A percentile compares a stretch with the other conserved stretches of the same genome.
phyloP scores from a whole-genome alignment of 345 rosid species.

The Bruguiera parviflora region DNA sequence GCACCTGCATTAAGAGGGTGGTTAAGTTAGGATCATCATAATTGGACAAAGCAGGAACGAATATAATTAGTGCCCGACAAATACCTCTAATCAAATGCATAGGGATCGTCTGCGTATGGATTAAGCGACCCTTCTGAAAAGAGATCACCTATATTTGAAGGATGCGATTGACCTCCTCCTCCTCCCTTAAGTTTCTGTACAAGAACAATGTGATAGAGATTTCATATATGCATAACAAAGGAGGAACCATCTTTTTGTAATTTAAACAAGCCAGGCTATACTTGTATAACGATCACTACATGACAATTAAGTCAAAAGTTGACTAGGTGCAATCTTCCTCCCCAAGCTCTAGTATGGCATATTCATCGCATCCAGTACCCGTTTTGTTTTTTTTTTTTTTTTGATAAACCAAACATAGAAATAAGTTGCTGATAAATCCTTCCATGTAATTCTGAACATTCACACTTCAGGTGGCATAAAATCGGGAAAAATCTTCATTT shows the following conservation, averaged over 20 bases:
- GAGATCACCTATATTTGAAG: slow-evolving; percentile 81
- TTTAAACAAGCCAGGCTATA: not conserved
- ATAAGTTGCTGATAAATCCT: too few relatives aligned
- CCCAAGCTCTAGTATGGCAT: not conserved
- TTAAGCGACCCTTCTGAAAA: slow-evolving; percentile 89
- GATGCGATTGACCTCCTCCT: slow-evolving; percentile 24
- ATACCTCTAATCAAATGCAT: slow-evolving; percentile 70
- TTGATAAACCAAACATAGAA: not conserved
- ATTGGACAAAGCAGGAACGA: not conserved
- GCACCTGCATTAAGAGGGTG: not conserved
- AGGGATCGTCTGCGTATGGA: slow-evolving; percentile 93
- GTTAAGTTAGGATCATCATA: too few relatives aligned
- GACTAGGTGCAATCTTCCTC: not conserved
- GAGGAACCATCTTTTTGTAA: not conserved
- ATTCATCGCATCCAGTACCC: not conserved
- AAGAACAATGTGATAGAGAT: slow-evolving; percentile 1
- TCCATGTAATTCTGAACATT: too few relatives aligned
- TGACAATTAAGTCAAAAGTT: not conserved
- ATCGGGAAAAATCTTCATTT: too few relatives aligned
- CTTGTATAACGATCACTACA: not conserved
- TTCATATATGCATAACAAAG: slow-evolving; percentile 6
- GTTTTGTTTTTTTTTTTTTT: not conserved
- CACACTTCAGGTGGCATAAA: too few relatives aligned
- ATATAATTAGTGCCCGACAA: not conserved
- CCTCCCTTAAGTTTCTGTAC: slow-evolving; percentile 52